Base-by-base conservation (phyloP, 306 rosid species). In the Glycine soja region DNA sequence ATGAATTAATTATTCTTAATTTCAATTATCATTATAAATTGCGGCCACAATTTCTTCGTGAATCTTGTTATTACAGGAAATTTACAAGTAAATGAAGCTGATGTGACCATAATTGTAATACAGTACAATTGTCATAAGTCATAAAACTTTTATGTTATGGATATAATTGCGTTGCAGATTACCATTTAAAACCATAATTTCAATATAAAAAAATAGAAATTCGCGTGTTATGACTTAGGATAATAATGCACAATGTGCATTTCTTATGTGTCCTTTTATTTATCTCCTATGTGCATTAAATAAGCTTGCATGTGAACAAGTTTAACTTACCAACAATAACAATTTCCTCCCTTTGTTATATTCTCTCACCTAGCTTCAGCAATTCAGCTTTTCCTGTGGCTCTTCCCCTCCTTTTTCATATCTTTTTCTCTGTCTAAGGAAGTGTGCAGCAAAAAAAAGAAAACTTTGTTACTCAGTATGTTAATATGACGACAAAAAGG, bases 401-500 rank as follows among this genome's bases (percentile, higher is more conserved):
- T 24, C 30, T 24, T 24, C 30, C 30, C 1, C 30, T 24, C 30
- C 54, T 52, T 48, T 71, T 70, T 72, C 43, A n/a, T 19, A 43
- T 53, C 76, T 78, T 57, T 80, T 51, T 68, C 82, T 68, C 19
- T 53, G 78, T 72, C 67, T 47, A 57, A 72, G 58, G 75, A 81
- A 56, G 30, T 72, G 68, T 77, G 76, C 82, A 82, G 80, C 65
- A 66, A 70, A 84, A 88, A 85, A 16, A 36, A 4, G 78, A 24
- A 81, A 74, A 74, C 90, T 77, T 85, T 85, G 63, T 56, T 42
- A 4, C 58, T 68, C 48, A 82, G 82, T n/a, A 72, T 85, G 83
- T 87, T 88, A 76, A 15, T 53, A 51, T 80, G 75, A 86, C 85
- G 93, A 95, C 94, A 88, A 91, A 87, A 88, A 83, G 88, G 77